A percentile compares a stretch with the other conserved stretches of the same genome.
phyloP scores from a whole-genome alignment of 306 rosid species.

The Prunus mume region DNA sequence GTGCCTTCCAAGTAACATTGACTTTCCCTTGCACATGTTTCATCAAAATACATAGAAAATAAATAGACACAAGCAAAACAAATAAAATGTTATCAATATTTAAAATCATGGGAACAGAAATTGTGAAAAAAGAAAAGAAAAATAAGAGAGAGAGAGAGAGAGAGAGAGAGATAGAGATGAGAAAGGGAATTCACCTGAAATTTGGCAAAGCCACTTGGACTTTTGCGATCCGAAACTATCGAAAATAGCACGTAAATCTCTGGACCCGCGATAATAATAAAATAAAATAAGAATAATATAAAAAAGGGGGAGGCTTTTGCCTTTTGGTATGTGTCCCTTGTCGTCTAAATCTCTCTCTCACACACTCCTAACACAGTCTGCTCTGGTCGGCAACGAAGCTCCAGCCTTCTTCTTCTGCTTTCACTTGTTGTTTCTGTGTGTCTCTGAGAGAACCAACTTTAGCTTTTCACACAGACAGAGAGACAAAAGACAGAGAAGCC shows the following conservation, averaged over 20 bases:
- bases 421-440: neutral
- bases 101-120: neutral
- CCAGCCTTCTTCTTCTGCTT: neutral
- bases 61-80: neutral
- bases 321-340: conserved; percentile 22
- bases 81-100: neutral
- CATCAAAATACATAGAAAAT: neutral
- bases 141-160: neutral
- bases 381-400: conserved; percentile 35
- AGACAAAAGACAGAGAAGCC: neutral
- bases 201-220: conserved; percentile 22
- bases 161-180: neutral
- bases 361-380: conserved; percentile 14
- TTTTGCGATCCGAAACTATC: conserved; percentile 18
- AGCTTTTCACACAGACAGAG: neutral
- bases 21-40: neutral
- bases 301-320: neutral
- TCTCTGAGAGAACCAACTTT: neutral
- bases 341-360: conserved; percentile 29
- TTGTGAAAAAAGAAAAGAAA: neutral
- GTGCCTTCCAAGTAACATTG: neutral
- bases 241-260: neutral
- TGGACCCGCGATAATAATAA: neutral
- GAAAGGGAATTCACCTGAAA: conserved; percentile 24
- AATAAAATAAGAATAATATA: neutral